Evolutionary conservation across 2,329 filamentous ascomycete genomes (phyloP).

Genomic region (Phyllosticta capitalensis): DNA sequence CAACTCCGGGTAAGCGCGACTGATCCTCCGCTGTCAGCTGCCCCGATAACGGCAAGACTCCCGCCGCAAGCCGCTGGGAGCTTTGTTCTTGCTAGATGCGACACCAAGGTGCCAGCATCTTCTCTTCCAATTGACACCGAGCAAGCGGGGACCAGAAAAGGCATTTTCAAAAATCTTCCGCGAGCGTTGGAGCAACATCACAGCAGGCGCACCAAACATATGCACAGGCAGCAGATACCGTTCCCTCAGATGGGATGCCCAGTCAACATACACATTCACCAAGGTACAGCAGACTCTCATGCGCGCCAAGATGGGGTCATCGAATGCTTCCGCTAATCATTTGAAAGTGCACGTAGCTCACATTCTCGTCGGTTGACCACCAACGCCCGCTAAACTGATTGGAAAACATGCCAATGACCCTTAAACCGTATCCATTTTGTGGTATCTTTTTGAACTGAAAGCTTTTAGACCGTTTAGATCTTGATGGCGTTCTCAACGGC

Average conservation of each 20-base stretch:
- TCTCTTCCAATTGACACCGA: no score
- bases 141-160: no score
- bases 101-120: neutral
- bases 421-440: slow-evolving; percentile 13
- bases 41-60: neutral
- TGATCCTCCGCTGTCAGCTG: neutral
- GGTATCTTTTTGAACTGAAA: slow-evolving; percentile 16
- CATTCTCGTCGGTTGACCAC: slow-evolving; percentile 11
- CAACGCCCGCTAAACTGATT: slow-evolving; percentile 30
- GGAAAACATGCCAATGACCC: slow-evolving; percentile 27
- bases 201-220: neutral
- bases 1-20: neutral
- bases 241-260: neutral
- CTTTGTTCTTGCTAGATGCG: neutral
- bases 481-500: slow-evolving; percentile 90
- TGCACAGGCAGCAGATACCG: no score
- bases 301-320: neutral
- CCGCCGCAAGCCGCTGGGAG: neutral
- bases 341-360: slow-evolving; percentile 6
- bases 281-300: neutral
- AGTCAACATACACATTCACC: neutral
- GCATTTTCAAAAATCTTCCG: no score
- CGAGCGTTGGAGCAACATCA: neutral
- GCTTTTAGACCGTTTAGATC: slow-evolving; percentile 96
- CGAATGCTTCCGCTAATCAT: slow-evolving; percentile 9